Base-by-base conservation (phyloP, 2,329 filamentous ascomycete species). In the Scorias spongiosa region DNA sequence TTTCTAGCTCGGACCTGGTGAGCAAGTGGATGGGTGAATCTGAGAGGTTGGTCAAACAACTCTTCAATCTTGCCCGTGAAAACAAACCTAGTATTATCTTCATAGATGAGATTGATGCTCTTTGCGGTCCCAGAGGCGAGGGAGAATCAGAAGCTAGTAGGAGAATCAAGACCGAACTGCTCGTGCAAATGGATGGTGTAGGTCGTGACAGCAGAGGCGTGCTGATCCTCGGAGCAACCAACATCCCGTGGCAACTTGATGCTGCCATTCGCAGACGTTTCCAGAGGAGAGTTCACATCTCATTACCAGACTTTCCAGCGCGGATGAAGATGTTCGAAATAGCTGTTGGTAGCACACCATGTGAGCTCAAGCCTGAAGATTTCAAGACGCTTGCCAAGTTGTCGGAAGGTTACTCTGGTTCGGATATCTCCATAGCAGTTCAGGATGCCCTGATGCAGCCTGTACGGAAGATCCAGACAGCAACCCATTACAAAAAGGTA, bases 11-110 rank as follows among this genome's bases (percentile, higher is more conserved):
- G 60, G 91, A 98, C 62, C 65, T 98, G 64, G 91, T 98, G 48
- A 94, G 86, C 63, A 98, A 98, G 63, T 98, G 91, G 91, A 98
- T 98, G 91, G 91, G 91, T 69, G 91, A 98, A 66, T 93, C 84
- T 71, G 91, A 98, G 77, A 78, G 87, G 57, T 75, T 98, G 54
- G 91, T 98, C 45, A 96, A 96, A 61, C 84, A 93, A 50, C 75
- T 98, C 10, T 98, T 98, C 68, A 86, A 83, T 55, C 95, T 98
- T 84, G 91, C 91, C 1, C 81, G 93, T 63, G 91, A 98, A 63
- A 96, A 95, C 65, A 94, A 91, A 57, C 91, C 91, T 1, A 91
- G 88, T 1, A 95, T 98, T 60, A 95, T 96, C 64, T 96, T 96
- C 67, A 95, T 96, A 58, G 89, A 96, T 63, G 89, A 96, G 65